Percentiles rank a stretch among this genome's conserved stretches.
Conservation (phyloP, 352 stramenopile species). For the Globisporangium takayamanum region DNA sequence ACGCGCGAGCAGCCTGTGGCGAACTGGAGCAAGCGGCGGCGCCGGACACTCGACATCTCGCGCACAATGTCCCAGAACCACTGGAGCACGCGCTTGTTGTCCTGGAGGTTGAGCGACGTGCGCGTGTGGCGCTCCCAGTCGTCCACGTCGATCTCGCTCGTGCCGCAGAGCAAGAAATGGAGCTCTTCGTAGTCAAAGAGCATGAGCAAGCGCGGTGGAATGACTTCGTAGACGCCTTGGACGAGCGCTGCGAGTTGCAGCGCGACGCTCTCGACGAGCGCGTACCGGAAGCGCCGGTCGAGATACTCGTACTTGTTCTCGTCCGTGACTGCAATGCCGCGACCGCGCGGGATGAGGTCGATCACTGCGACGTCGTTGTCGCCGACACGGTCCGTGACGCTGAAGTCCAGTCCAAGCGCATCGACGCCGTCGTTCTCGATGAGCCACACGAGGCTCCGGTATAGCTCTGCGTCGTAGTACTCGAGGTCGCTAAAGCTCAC, state of each 20-base stretch:
- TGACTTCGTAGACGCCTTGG: conserved; percentile 90
- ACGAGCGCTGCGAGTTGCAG: conserved; percentile 71
- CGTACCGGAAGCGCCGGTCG: conserved; percentile 84
- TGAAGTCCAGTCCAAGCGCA: conserved; percentile 38
- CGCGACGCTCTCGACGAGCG: conserved; percentile 84
- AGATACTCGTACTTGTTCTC: conserved; percentile 90
- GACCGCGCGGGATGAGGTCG: conserved; percentile 34
- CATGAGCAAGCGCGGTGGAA: conserved; percentile 85
- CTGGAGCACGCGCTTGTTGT: neutral
- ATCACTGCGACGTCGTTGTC: conserved; percentile 13
- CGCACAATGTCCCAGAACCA: conserved; percentile 53
- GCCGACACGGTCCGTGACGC: conserved; percentile 13
- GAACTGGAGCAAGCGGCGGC: conserved; percentile 32
- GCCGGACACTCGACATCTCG: conserved; percentile 19
- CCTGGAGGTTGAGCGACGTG: neutral
- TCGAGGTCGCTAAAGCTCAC: conserved; percentile 38
- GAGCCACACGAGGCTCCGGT: conserved; percentile 49
- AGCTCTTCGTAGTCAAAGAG: conserved; percentile 95
- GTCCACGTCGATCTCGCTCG: conserved; percentile 90
- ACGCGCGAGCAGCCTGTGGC: conserved; percentile 29
- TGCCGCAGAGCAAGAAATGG: conserved; percentile 90
- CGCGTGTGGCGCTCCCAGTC: conserved; percentile 77
- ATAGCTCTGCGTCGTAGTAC: conserved; percentile 31
- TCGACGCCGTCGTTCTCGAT: conserved; percentile 32
- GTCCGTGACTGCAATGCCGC: conserved; percentile 76